phyloP scores from a whole-genome alignment of 73 alveolate species.

The Diophrys sp. region DNA sequence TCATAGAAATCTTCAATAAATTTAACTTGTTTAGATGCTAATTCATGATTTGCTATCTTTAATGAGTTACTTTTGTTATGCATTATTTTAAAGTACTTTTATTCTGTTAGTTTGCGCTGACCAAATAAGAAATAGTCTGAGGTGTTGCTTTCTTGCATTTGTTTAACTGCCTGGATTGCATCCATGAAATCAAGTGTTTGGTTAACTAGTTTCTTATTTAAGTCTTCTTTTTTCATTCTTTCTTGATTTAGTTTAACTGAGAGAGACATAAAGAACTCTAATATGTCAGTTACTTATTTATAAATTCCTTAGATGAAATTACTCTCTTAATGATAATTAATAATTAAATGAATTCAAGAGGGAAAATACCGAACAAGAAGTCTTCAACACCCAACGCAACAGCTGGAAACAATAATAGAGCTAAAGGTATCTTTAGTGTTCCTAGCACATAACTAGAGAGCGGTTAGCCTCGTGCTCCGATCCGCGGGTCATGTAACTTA shows the following conservation, averaged over 20 bases:
- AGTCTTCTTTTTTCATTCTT: not conserved
- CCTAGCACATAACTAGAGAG: too few species aligned
- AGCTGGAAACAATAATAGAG: too few species aligned
- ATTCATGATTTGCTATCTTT: slow-evolving; percentile 24
- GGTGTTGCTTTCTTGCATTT: slow-evolving; percentile 3
- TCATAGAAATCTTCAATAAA: slow-evolving; percentile 50
- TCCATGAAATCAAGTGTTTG: not conserved
- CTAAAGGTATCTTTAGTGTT: too few species aligned
- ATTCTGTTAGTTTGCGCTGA: slow-evolving; percentile 6
- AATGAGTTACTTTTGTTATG: slow-evolving; percentile 13
- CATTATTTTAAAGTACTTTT: slow-evolving; percentile 34
- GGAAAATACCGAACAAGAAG: too few species aligned
- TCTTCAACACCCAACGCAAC: too few species aligned
- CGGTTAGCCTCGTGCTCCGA: too few species aligned
- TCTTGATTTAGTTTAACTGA: not conserved
- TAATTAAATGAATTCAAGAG: too few species aligned
- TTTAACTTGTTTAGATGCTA: slow-evolving; percentile 44
- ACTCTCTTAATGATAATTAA: too few species aligned
- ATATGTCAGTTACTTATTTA: too few species aligned
- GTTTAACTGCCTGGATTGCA: not conserved
- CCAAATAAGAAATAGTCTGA: slow-evolving; percentile 15
- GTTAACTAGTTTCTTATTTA: not conserved
- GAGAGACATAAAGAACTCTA: not conserved
- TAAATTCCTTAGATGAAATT: too few species aligned
- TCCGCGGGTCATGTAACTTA: too few species aligned